These are phyloP conservation scores for Termitomyces sp. DNA, from an alignment of 768 basidiomycete genomes.

Conservation along the genomic window DNA sequence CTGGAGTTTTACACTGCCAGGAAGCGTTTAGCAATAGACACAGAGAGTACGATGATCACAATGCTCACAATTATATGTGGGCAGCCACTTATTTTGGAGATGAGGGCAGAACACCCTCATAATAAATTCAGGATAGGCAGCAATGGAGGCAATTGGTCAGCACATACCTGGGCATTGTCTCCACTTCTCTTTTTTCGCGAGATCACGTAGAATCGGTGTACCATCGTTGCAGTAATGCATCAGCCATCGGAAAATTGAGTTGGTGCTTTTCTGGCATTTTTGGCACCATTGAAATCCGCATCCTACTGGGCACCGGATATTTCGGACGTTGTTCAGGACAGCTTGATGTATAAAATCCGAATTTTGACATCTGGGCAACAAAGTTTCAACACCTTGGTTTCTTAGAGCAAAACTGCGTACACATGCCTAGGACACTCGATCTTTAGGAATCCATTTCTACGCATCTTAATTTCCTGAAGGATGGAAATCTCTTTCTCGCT, in stretches of 20 bases:
- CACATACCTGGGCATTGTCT: conserved; percentile 55
- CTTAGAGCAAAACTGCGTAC: not conserved
- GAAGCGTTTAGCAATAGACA: not conserved
- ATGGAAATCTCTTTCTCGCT: conserved; percentile 38
- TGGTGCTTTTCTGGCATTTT: conserved; percentile 45
- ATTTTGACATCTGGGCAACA: conserved; percentile 42
- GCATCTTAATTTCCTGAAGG: conserved; percentile 47
- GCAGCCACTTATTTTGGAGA: conserved; percentile 50
- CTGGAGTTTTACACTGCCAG: conserved; percentile 48
- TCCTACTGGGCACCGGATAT: conserved; percentile 48
- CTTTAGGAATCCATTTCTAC: conserved; percentile 32
- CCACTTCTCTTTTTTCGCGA: conserved; percentile 57
- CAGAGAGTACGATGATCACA: not conserved
- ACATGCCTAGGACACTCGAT: conserved; percentile 51
- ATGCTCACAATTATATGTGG: conserved; percentile 56
- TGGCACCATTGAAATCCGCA: conserved; percentile 63
- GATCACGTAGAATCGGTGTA: conserved; percentile 45
- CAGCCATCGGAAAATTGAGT: conserved; percentile 33
- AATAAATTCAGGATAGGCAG: not conserved
- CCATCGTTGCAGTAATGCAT: conserved; percentile 43
- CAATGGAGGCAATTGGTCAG: not conserved
- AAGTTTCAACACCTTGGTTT: not conserved
- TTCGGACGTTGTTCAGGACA: conserved; percentile 38
- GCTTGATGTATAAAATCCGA: conserved; percentile 49
- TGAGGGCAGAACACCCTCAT: conserved; percentile 45